Percentiles rank a stretch among this genome's conserved stretches.
Evolutionary conservation across 2,329 filamentous ascomycete genomes (phyloP).

Genomic region (Pseudodiploospora longispora): DNA sequence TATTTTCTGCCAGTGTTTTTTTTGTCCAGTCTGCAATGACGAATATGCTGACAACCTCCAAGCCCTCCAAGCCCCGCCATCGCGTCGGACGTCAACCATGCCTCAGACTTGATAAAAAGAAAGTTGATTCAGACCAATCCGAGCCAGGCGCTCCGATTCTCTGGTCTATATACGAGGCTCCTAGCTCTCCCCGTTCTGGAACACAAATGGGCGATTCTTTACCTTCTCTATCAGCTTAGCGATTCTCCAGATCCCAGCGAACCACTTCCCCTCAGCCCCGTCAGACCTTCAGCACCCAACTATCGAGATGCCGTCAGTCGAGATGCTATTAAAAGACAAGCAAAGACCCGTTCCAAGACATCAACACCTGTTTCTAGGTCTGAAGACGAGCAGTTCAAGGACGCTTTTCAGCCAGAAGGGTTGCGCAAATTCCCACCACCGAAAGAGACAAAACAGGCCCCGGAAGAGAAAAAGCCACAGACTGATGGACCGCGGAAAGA

Average conservation of each 20-base stretch:
- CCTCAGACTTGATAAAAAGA: constrained; percentile 84
- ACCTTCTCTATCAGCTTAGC: constrained; percentile 77
- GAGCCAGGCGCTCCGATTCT: constrained; percentile 74
- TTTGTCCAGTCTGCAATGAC: background rate
- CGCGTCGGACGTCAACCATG: constrained; percentile 76
- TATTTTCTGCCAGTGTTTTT: background rate
- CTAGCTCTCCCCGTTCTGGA: constrained; percentile 85
- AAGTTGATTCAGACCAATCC: constrained; percentile 73
- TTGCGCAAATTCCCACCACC: constrained; percentile 30
- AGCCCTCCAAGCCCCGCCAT: constrained; percentile 46
- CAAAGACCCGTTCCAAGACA: constrained; percentile 28
- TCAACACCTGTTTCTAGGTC: constrained; percentile 28
- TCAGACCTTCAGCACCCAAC: constrained; percentile 30
- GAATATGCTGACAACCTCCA: constrained; percentile 4
- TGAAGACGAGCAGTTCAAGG: constrained; percentile 42
- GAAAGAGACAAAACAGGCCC: constrained; percentile 29
- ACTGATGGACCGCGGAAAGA: constrained; percentile 29
- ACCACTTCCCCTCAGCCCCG: constrained; percentile 37
- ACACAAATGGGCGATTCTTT: constrained; percentile 95
- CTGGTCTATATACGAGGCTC: constrained; percentile 82
- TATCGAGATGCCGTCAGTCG: constrained; percentile 29
- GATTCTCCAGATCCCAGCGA: constrained; percentile 54
- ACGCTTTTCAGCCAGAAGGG: constrained; percentile 48
- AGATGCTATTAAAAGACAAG: constrained; percentile 28
- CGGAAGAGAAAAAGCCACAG: constrained; percentile 26